Evolutionary conservation across 2,329 filamentous ascomycete species (phyloP), one percentile per base, ranked within the genome.

Genomic region (Sordariomycetes sp.): DNA sequence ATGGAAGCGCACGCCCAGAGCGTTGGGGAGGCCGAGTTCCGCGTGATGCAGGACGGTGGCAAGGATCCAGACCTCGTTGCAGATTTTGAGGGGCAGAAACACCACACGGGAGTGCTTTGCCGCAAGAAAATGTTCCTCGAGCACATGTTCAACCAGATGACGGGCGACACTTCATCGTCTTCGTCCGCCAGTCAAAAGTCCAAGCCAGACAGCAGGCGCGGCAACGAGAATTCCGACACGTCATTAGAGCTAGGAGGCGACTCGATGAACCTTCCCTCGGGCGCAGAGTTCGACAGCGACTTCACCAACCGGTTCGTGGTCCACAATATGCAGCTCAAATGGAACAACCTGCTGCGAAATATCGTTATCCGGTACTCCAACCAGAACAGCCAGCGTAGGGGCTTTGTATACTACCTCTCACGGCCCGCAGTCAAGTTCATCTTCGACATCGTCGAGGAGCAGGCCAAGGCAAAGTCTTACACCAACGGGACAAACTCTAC

Each of bases 271-370:
- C 79, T 86, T 1, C 82, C 85, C 2, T 81, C 86, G 1, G 81
- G 85, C 3, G 82, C 87, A 17, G 90, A 96, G 62, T 92, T 92
- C 62, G 85, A 89, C 54, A 96, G 88, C 69, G 91, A 97, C 67
- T 99, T 96, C 76, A 94, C 95, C 68, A 99, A 99, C 66, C 87
- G 94, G 1, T 99, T 99, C 74, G 92, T 97, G 64, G 87, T 99
- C 56, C 94, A 99, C 75, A 99, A 99, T 65, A 82, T 95, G 67
- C 94, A 99, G 66, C 75, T 99, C 58, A 99, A 99, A 70, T 99
- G 94, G 94, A 97, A 96, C 73, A 99, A 99, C 64, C 82, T 91
- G 12, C 73, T 99, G 42, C 84, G 94, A 59, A 97, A 99, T 66
- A 96, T 96, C 65, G 94, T 99, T 54, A 80, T 99, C 48, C 89